Percentiles rank a stretch among this genome's conserved stretches.
Conservation (phyloP, 192 early-diverging fungal genomes). For the Entomortierella parvispora region DNA sequence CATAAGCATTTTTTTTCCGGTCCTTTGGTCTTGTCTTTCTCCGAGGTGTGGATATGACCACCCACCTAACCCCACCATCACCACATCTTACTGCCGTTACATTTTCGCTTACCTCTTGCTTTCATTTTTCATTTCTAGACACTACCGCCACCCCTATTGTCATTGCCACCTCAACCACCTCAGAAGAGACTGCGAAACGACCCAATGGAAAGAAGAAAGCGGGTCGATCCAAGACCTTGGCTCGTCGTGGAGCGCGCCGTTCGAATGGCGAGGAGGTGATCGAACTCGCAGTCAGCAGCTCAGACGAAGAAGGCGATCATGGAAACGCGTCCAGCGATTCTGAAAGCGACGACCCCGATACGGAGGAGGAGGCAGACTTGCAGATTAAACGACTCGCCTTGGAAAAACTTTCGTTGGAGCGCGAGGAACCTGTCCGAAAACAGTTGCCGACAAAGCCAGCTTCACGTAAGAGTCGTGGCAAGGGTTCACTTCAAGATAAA, state of each 20-base stretch:
- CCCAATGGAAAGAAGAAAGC: slow-evolving; percentile 34
- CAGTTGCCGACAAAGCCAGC: background rate
- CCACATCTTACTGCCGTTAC: too few species aligned
- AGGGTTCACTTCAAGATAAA: background rate
- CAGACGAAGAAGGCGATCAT: slow-evolving; percentile 34
- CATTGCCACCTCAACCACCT: background rate
- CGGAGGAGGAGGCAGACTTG: slow-evolving; percentile 48
- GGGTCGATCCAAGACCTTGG: slow-evolving; percentile 38
- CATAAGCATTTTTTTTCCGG: background rate
- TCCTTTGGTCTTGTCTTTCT: background rate
- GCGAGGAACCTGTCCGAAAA: slow-evolving; percentile 19
- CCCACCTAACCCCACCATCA: too few species aligned
- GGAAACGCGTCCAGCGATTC: slow-evolving; percentile 24
- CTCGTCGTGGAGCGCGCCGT: slow-evolving; percentile 40
- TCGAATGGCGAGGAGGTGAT: slow-evolving; percentile 38
- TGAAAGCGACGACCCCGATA: slow-evolving; percentile 37
- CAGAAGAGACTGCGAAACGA: slow-evolving; percentile 17
- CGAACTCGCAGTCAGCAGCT: slow-evolving; percentile 42
- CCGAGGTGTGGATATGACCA: too few species aligned
- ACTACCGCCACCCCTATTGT: too few species aligned
- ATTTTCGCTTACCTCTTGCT: too few species aligned
- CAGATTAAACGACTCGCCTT: slow-evolving; percentile 42
- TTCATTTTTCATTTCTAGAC: background rate
- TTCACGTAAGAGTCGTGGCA: slow-evolving; percentile 17
- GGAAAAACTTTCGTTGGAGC: slow-evolving; percentile 46